Evolutionary conservation across 2,329 filamentous ascomycete genomes (phyloP), one percentile per base, ranked within the genome.

Genomic region (Fusarium veterinarium): DNA sequence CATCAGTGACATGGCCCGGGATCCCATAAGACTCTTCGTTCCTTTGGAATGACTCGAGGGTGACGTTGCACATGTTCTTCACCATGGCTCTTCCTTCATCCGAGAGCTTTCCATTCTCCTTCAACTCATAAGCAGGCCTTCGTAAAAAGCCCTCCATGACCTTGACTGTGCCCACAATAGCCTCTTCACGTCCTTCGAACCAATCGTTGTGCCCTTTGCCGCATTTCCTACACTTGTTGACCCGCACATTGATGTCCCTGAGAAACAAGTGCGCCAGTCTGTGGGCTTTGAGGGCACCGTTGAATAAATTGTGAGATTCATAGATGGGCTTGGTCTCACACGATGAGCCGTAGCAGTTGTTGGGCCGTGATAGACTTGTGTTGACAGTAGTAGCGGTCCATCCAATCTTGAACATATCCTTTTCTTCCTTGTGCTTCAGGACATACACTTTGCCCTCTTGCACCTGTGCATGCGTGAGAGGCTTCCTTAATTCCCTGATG

Each of bases 71-170:
- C 66, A 64, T 71, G 8, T 23, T 42, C 20, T 51, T 58, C 44
- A 73, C 42, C 9, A 37, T 53, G 2, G 23, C 41, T 25, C 46
- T 20, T 16, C 55, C 71, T 25, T 38, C 45, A 13, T 14, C 25
- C 4, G 55, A 64, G 8, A 73, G 14, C 52, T 35, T 6, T 38
- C 28, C n/a, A 28, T 45, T 35, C 49, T 17, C 28, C 38, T 38
- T 31, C 33, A 56, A 12, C 38, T 66, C 70, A 46, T 73, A 73
- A 13, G 58, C 53, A 23, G 61, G 49, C 6, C 48, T 14, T 6
- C 28, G 53, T 23, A 73, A 25, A 14, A 73, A 73, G 13, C 35
- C 20, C n/a, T 71, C 61, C 61, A 71, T 73, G 12, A 42, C 20
- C 7, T 37, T 48, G n/a, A 73, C 49, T 6, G 61, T 57, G 20